Percentiles rank a stretch among this genome's conserved stretches.
These are phyloP conservation scores for Fusarium pseudocircinatum DNA, from an alignment of 2,329 filamentous ascomycete species.

Conservation along the genomic window DNA sequence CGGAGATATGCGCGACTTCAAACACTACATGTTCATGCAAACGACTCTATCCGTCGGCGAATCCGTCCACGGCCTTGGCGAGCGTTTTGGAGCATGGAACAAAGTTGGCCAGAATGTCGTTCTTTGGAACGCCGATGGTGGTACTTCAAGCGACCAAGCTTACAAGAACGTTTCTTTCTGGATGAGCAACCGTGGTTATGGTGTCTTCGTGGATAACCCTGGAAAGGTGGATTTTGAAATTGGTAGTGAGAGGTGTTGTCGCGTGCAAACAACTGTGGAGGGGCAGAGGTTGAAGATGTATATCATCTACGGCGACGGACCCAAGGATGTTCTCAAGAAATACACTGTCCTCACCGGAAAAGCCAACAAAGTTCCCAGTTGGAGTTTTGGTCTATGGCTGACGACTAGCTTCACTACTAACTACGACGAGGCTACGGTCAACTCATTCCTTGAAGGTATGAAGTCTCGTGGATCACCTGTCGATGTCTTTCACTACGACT, in stretches of 20 bases:
- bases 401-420: constrained; percentile 80
- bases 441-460: constrained; percentile 75
- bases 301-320: constrained; percentile 75
- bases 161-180: constrained; percentile 79
- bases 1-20: constrained; percentile 53
- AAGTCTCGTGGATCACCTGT: constrained; percentile 70
- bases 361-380: constrained; percentile 71
- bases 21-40: constrained; percentile 67
- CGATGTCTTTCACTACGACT: constrained; percentile 80
- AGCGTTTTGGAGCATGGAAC: constrained; percentile 80
- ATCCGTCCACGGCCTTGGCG: constrained; percentile 77
- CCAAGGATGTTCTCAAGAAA: constrained; percentile 74
- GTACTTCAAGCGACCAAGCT: constrained; percentile 74
- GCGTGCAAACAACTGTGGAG: constrained; percentile 75
- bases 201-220: constrained; percentile 77
- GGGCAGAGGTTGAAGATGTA: constrained; percentile 79
- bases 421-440: constrained; percentile 76
- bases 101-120: constrained; percentile 77
- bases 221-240: constrained; percentile 77
- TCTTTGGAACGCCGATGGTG: constrained; percentile 72
- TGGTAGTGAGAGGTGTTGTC: constrained; percentile 76
- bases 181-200: constrained; percentile 78
- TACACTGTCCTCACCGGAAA: constrained; percentile 75
- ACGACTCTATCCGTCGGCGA: constrained; percentile 68
- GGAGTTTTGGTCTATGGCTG: constrained; percentile 82